A percentile compares a stretch with the other conserved stretches of the same genome.
phyloP scores from a whole-genome alignment of 495 filamentous ascomycete species.

The Podospora tetraspora region DNA sequence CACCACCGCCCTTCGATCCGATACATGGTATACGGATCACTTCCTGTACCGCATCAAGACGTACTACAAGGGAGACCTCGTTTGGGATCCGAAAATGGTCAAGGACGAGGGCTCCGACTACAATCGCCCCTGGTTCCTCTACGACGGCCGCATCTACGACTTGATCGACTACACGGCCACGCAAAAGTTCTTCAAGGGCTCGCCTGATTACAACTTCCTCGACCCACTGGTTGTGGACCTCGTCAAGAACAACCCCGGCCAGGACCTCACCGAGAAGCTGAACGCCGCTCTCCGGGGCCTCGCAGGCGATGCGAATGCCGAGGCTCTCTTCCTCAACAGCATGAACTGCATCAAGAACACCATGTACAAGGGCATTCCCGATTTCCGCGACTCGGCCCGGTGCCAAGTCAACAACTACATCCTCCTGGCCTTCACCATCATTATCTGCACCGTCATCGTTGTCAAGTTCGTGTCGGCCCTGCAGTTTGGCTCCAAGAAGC shows the following conservation, averaged over 20 bases:
- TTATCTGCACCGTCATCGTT: constrained; percentile 73
- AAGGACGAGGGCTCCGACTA: constrained; percentile 58
- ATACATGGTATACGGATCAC: constrained; percentile 66
- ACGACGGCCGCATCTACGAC: constrained; percentile 74
- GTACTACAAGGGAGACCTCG: constrained; percentile 82
- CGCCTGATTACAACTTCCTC: constrained; percentile 59
- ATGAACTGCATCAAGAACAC: constrained; percentile 74
- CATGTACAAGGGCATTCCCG: constrained; percentile 76
- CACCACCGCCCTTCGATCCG: constrained; percentile 51
- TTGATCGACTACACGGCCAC: constrained; percentile 88
- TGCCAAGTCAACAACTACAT: constrained; percentile 93
- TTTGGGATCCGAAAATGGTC: constrained; percentile 53
- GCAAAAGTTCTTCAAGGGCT: constrained; percentile 41
- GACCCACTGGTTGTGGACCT: constrained; percentile 56
- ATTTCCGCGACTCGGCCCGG: constrained; percentile 69
- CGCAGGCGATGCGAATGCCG: constrained; percentile 32
- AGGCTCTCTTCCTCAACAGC: constrained; percentile 47
- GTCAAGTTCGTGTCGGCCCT: constrained; percentile 92
- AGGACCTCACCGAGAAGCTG: constrained; percentile 67
- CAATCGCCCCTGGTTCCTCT: constrained; percentile 72
- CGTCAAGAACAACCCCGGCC: constrained; percentile 68
- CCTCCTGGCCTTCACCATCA: constrained; percentile 75
- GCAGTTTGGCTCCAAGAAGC: constrained; percentile 87
- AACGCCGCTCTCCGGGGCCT: constrained; percentile 38
- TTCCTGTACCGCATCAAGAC: constrained; percentile 79